Conservation (phyloP, 495 filamentous ascomycete genomes). For the Aspergillus asperescens region DNA sequence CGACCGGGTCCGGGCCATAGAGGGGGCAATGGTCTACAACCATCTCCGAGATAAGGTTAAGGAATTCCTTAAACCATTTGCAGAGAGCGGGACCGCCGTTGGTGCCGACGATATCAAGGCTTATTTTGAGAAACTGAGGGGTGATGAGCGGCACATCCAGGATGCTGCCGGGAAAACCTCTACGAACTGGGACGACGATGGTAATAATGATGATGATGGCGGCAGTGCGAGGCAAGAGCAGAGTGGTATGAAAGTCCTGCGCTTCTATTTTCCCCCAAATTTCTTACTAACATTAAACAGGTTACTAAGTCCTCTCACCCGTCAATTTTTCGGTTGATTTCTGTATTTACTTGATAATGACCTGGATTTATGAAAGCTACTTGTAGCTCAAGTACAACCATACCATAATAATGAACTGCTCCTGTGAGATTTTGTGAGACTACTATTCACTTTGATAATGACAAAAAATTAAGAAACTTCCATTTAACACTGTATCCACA, state of each 20-base stretch:
- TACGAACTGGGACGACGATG: constrained; percentile 14
- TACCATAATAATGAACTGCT: no score
- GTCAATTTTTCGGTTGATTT: neutral
- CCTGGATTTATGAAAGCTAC: neutral
- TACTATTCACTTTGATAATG: no score
- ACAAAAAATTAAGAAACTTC: no score
- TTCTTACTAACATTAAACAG: constrained; percentile 12
- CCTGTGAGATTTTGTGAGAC: no score
- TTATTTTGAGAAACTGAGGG: constrained; percentile 89
- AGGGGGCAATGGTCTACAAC: constrained; percentile 97
- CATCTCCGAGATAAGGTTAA: constrained; percentile 91
- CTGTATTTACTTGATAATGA: no score
- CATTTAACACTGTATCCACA: no score
- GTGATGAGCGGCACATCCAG: constrained; percentile 62
- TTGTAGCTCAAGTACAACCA: no score
- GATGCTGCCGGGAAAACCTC: constrained; percentile 39
- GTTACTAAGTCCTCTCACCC: constrained; percentile 12
- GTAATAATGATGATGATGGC: constrained; percentile 18
- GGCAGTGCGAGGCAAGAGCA: constrained; percentile 31
- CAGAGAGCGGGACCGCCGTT: constrained; percentile 78
- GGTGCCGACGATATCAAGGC: constrained; percentile 91
- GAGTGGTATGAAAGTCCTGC: constrained; percentile 27
- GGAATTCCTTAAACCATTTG: constrained; percentile 86
- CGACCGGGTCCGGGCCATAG: constrained; percentile 87
- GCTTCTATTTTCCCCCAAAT: neutral